phyloP scores from a whole-genome alignment of 805 yeast genomes.

The Hanseniaspora lindneri region DNA sequence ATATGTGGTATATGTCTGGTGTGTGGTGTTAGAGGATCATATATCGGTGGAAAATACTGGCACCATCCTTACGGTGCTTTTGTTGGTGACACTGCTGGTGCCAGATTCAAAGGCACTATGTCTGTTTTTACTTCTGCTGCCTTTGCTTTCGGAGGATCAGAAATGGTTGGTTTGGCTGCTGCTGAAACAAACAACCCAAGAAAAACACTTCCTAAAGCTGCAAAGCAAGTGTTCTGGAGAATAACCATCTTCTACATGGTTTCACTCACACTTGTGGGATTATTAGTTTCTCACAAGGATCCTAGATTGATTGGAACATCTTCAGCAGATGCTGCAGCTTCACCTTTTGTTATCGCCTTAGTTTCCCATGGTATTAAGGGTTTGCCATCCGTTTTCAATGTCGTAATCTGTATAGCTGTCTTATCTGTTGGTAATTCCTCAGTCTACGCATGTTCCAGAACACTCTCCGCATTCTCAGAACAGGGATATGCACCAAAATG shows the following conservation, averaged over 20 bases:
- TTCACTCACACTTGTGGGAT: slow-evolving; percentile 35
- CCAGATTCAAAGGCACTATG: slow-evolving; percentile 41
- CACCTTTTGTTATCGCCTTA: slow-evolving; percentile 70
- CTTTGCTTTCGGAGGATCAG: slow-evolving; percentile 45
- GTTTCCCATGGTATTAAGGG: slow-evolving; percentile 51
- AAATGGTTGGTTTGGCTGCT: slow-evolving; percentile 41
- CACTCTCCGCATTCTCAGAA: slow-evolving; percentile 51
- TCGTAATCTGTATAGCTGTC: slow-evolving; percentile 54
- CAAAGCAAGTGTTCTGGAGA: slow-evolving; percentile 48
- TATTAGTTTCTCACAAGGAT: slow-evolving; percentile 38
- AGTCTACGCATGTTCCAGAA: slow-evolving; percentile 58
- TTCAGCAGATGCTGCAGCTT: slow-evolving; percentile 50
- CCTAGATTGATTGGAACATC: slow-evolving; percentile 36
- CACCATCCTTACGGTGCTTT: slow-evolving; percentile 44
- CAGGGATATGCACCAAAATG: slow-evolving; percentile 48
- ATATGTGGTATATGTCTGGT: slow-evolving; percentile 41
- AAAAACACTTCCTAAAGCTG: slow-evolving; percentile 39
- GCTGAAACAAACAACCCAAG: slow-evolving; percentile 40
- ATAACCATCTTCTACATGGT: slow-evolving; percentile 38
- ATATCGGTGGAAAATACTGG: slow-evolving; percentile 43
- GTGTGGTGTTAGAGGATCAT: slow-evolving; percentile 38
- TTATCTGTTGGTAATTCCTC: slow-evolving; percentile 63
- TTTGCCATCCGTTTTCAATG: slow-evolving; percentile 54
- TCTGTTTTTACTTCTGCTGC: slow-evolving; percentile 46
- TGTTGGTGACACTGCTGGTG: slow-evolving; percentile 31